These are phyloP conservation scores for Gossypium laxum DNA, from an alignment of 441 rosid genomes.

Conservation along the genomic window DNA sequence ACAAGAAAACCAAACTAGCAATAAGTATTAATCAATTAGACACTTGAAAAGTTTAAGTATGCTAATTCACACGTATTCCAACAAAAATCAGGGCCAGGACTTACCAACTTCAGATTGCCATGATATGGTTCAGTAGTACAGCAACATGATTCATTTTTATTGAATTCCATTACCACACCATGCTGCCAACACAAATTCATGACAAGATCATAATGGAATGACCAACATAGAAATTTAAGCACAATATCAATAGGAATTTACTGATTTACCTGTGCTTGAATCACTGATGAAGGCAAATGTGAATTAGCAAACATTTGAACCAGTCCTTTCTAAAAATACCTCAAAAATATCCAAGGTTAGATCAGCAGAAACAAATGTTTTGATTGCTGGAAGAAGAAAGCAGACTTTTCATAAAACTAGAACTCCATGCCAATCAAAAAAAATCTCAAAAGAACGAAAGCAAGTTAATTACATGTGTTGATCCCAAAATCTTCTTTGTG, in stretches of 20 bases:
- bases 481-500: constrained; percentile 55
- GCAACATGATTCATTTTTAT: constrained; percentile 48
- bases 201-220: constrained; percentile 3
- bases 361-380: constrained; percentile 23
- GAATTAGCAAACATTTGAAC: constrained; percentile 52
- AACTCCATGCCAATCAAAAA: background rate
- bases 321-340: constrained; percentile 66
- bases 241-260: constrained; percentile 21
- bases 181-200: constrained; percentile 36
- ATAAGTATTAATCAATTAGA: background rate
- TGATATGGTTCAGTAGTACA: constrained; percentile 39
- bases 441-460: constrained; percentile 10
- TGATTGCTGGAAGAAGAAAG: constrained; percentile 9
- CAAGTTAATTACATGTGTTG: constrained; percentile 48
- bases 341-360: constrained; percentile 34
- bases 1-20: background rate
- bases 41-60: constrained; percentile 4
- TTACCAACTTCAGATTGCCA: constrained; percentile 55
- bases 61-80: background rate
- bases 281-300: constrained; percentile 39
- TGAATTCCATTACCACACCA: constrained; percentile 57
- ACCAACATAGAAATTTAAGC: constrained; percentile 10
- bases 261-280: constrained; percentile 65
- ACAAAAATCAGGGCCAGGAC: constrained; percentile 1
- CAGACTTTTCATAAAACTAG: constrained; percentile 15